Evolutionary conservation across 208 protist species (phyloP).

Genomic region (Leptomonas seymouri): DNA sequence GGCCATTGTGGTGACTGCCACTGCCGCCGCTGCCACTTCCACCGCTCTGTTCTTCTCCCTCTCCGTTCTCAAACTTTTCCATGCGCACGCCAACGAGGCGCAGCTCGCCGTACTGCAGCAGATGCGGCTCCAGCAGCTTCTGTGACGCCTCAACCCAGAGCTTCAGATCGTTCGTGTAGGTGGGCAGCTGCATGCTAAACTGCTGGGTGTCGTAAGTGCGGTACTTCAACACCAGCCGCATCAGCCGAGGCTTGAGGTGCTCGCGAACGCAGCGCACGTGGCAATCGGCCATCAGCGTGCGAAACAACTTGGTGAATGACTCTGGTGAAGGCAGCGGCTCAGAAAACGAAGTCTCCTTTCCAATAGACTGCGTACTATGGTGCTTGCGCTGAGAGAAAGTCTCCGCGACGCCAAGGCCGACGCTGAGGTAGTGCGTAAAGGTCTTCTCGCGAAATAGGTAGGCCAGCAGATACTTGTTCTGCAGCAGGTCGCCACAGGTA

Average conservation of each 20-base stretch:
- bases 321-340: constrained; percentile 52
- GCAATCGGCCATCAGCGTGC: constrained; percentile 46
- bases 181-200: constrained; percentile 57
- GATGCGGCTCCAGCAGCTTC: constrained; percentile 68
- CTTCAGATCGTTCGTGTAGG: constrained; percentile 76
- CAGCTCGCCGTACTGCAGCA: constrained; percentile 58
- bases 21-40: background rate
- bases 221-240: constrained; percentile 74
- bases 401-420: constrained; percentile 72
- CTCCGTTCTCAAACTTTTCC: constrained; percentile 51
- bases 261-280: constrained; percentile 68
- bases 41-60: background rate
- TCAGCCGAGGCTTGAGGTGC: constrained; percentile 43
- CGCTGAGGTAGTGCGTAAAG: constrained; percentile 73
- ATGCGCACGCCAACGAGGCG: constrained; percentile 81
- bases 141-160: constrained; percentile 54
- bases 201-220: constrained; percentile 74
- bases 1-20: background rate
- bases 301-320: constrained; percentile 59
- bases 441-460: constrained; percentile 83
- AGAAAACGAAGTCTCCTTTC: constrained; percentile 82
- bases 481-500: constrained; percentile 78
- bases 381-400: constrained; percentile 53
- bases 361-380: constrained; percentile 64
- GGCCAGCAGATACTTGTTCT: constrained; percentile 66